Base-by-base conservation (phyloP, 2,329 filamentous ascomycete species). In the Emericellopsis atlantica region DNA sequence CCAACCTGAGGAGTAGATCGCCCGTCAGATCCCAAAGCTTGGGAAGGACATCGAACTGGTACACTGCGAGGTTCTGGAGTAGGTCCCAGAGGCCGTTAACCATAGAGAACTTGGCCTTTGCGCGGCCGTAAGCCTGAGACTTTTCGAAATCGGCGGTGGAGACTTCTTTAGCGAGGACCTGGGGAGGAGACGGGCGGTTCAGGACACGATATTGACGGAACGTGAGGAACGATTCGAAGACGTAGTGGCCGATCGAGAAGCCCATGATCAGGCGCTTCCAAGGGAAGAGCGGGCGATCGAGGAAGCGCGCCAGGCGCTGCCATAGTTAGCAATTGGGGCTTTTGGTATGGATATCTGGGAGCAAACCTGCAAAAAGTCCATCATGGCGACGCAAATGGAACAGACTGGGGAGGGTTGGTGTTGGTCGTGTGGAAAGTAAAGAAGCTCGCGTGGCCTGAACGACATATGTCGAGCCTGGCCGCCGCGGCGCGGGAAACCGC, bases 231-330 rank as follows among this genome's bases (percentile, higher is more conserved):
- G 86, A 80, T 62, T 98, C 92, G 56, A 98, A 81, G 41, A 87
- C 66, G 61, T 86, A 96, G 59, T 98, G 87, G 46, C 84, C 87
- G 53, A 96, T 61, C 24, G 88, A 94, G 68, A 98, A 98, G 54
- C 88, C 85, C 52, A 96, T 76, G 54, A 98, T 89, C 53, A 98
- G 79, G 60, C 79, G 84, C 77, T 95, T 98, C 92, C 92, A 98
- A 42, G 92, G 90, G 68, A 96, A 95, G 56, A 85, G 71, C 44
- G 90, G 89, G 56, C 85, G 79, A 69, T 98, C 92, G 54, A 96
- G 81, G 62, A 84, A 80, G 61, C 77, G 78, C 57, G 87, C 86
- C 51, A 96, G 79, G 69, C 75, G 74, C 76, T 81, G 56, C 37
- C 41, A 37, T 38, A 31, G 22, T 40, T 41, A 35, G 41, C n/a